A percentile compares a stretch with the other conserved stretches of the same genome.
phyloP scores from a whole-genome alignment of 345 rosid species.

The Salix dunnii region DNA sequence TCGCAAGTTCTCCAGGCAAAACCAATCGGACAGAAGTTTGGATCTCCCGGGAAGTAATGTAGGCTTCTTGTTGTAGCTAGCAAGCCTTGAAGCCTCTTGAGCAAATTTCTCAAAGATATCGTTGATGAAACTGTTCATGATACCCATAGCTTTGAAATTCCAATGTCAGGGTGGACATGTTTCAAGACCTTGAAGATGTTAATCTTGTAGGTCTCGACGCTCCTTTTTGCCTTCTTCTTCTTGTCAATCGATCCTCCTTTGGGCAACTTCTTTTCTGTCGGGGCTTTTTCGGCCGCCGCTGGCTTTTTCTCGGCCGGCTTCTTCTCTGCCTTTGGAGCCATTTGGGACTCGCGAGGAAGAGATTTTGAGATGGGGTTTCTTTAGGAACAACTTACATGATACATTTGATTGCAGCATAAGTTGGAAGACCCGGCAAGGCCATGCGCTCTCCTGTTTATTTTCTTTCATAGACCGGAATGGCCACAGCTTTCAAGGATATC shows the following conservation, averaged over 20 bases:
- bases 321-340: constrained; percentile 31
- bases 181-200: constrained; percentile 29
- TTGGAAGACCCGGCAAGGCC: neutral
- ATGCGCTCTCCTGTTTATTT: neutral
- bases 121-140: constrained; percentile 28
- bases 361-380: neutral
- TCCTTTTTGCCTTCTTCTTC: constrained; percentile 27
- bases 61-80: constrained; percentile 30
- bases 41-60: constrained; percentile 27
- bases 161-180: constrained; percentile 26
- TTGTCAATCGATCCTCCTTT: constrained; percentile 23
- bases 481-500: neutral
- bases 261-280: constrained; percentile 25
- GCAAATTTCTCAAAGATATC: constrained; percentile 29
- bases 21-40: constrained; percentile 25
- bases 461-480: neutral
- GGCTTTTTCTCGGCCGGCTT: constrained; percentile 30
- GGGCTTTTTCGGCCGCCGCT: constrained; percentile 9
- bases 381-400: no score
- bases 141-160: constrained; percentile 31
- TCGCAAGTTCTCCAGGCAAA: constrained; percentile 26
- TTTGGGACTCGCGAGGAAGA: neutral
- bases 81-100: constrained; percentile 18
- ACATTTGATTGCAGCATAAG: neutral
- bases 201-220: constrained; percentile 25